phyloP scores from a whole-genome alignment of 208 protist genomes.

The Trypanosoma mega region DNA sequence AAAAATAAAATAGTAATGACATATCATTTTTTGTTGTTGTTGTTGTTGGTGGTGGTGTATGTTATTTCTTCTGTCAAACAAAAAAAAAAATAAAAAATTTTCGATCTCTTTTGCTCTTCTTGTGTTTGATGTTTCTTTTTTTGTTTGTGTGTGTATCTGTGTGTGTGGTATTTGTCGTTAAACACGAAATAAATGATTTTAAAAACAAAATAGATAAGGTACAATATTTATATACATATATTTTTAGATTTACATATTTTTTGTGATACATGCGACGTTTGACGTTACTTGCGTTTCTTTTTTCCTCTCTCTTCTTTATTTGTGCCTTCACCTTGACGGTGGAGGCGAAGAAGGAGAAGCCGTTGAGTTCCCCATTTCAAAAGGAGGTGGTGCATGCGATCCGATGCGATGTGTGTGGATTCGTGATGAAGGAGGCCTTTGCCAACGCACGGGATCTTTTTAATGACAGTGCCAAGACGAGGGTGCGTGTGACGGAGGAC shows the following conservation, averaged over 20 bases:
- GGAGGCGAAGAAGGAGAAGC: conserved; percentile 47
- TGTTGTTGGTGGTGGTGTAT: too few relatives aligned
- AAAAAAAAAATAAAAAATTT: background rate
- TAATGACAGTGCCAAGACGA: conserved; percentile 17
- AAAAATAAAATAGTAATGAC: too few relatives aligned
- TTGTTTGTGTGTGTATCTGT: background rate
- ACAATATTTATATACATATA: too few relatives aligned
- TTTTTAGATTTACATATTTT: too few relatives aligned
- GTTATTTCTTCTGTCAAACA: too few relatives aligned
- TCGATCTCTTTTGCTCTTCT: background rate
- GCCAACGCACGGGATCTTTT: conserved; percentile 30
- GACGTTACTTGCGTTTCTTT: conserved; percentile 4
- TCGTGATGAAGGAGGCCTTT: conserved; percentile 43
- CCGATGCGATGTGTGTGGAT: conserved; percentile 57
- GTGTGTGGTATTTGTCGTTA: too few relatives aligned
- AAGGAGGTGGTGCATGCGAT: conserved; percentile 46
- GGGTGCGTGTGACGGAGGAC: conserved; percentile 62
- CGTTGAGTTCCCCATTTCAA: conserved; percentile 43
- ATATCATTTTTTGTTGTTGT: too few relatives aligned
- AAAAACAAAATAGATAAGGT: too few relatives aligned
- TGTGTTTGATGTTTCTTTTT: background rate
- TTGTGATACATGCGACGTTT: conserved; percentile 15
- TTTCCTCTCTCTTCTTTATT: conserved; percentile 4
- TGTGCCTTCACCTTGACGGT: background rate
- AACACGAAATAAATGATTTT: too few relatives aligned